Evolutionary conservation across 805 yeast genomes (phyloP), one percentile per base, ranked within the genome.

Genomic region (Cyberlindnera euphorbiiphila): DNA sequence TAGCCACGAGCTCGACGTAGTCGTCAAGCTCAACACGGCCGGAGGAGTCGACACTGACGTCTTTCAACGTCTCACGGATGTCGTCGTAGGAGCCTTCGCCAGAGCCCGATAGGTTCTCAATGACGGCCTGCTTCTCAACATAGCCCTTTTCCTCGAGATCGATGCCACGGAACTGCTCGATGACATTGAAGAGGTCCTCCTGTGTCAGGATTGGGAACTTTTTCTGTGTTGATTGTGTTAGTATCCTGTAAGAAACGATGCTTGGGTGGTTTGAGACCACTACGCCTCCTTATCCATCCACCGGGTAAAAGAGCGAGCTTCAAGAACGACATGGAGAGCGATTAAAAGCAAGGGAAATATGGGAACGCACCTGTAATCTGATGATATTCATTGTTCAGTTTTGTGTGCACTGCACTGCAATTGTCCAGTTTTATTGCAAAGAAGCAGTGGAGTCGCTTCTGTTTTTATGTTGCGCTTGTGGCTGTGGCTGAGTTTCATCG

Each of bases 1-100:
- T 87, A 22, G 95, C 85, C 39, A 84, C 74, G 51, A 93, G 67
- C 50, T 81, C 83, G 23, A 91, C 97, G 56, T 78, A 93, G 59
- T 93, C 98, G 42, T 93, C 98, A 57, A 93, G 68, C 61, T 93
- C 98, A 37, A 93, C 97, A 57, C 85, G 91, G 18, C 98, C 98
- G 5, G 95, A 83, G 12, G 98, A 95, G 64, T 93, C 98, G 23
- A 93, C 95, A 49, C 82, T 81, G 33, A 88, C 97, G 36, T 74
- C 76, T 59, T 93, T 93, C 58, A 93, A 72, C 2, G 97, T 85
- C 61, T 88, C 95, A 67, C 98, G 81, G 17, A 95, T 91, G 49
- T 82, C 85, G 62, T 93, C 98, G 57, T 93, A 93, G 22, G 88
- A 62, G 34, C 84, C 91, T 37, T 76, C 76, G 14, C 97, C 97